phyloP scores from a whole-genome alignment of 306 rosid genomes.

The Leucaena leucocephala region DNA sequence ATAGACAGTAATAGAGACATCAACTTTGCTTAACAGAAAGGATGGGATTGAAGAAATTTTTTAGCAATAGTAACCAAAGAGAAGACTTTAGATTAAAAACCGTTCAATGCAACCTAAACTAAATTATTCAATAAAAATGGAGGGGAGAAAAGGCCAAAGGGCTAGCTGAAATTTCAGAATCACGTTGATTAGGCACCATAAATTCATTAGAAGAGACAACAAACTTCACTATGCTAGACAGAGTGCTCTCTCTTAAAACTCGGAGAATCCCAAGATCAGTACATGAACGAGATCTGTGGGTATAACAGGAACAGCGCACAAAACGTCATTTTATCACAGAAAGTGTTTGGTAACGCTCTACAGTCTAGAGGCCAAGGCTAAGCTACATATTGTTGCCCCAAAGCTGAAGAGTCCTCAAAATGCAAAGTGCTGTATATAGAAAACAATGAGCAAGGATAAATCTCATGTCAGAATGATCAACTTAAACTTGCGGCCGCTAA shows the following conservation, averaged over 20 bases:
- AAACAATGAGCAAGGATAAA: constrained; percentile 13
- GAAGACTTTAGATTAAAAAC: neutral
- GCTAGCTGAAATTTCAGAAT: constrained; percentile 16
- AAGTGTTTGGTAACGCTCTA: neutral
- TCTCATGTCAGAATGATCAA: constrained; percentile 2
- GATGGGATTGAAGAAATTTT: neutral
- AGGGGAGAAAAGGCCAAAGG: neutral
- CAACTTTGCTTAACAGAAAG: neutral
- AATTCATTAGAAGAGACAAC: neutral
- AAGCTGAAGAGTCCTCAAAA: constrained; percentile 8
- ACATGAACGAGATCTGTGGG: neutral
- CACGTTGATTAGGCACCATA: neutral
- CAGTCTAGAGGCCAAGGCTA: neutral
- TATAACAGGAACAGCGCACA: neutral
- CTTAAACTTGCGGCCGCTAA: constrained; percentile 21
- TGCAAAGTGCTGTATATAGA: neutral
- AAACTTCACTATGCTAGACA: constrained; percentile 25
- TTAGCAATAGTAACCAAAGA: neutral
- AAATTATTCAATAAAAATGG: neutral
- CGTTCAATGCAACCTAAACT: neutral
- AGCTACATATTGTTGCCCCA: constrained; percentile 16
- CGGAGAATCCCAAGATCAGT: constrained; percentile 15
- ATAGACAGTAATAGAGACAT: neutral
- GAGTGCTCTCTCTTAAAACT: constrained; percentile 4
- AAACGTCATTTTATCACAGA: neutral